Percentiles rank a stretch among this genome's conserved stretches.
Evolutionary conservation across 805 yeast genomes (phyloP).

Genomic region (Yarrowia sp.): DNA sequence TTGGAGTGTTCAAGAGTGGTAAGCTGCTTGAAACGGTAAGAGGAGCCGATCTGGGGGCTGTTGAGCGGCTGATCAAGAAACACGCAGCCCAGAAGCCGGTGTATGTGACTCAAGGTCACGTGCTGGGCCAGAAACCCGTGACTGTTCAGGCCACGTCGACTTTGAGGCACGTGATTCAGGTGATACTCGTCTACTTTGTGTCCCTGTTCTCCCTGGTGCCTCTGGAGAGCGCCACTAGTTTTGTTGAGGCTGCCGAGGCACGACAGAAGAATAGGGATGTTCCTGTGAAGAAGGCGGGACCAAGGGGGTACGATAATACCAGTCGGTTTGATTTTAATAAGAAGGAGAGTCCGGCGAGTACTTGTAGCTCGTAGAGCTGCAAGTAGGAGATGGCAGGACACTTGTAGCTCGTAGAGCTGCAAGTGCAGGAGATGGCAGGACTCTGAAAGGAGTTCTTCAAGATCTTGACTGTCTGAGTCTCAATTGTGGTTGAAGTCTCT

Average conservation of each 20-base stretch:
- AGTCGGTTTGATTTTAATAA: background rate
- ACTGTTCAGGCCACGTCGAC: background rate
- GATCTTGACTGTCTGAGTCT: too few species aligned
- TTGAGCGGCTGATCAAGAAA: constrained; percentile 8
- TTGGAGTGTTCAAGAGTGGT: constrained; percentile 10
- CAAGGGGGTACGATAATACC: background rate
- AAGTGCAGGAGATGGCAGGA: too few species aligned
- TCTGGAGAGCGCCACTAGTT: constrained; percentile 18
- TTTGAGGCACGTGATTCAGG: constrained; percentile 11
- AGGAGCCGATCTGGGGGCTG: constrained; percentile 21
- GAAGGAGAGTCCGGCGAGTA: constrained; percentile 24
- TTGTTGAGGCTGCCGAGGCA: constrained; percentile 12
- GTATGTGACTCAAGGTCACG: constrained; percentile 15
- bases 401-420: too few species aligned
- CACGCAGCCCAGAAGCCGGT: constrained; percentile 1
- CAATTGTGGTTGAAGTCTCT: too few species aligned
- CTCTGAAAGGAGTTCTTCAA: too few species aligned
- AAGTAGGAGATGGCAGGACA: too few species aligned
- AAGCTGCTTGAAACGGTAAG: constrained; percentile 16
- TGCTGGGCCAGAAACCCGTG: constrained; percentile 8
- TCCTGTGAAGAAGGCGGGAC: background rate
- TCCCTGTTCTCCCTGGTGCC: constrained; percentile 14
- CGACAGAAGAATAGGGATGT: background rate
- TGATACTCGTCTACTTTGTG: background rate
- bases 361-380: background rate